These are phyloP conservation scores for Byssochlamys sp. DNA, from an alignment of 2,329 filamentous ascomycete species.

Conservation along the genomic window DNA sequence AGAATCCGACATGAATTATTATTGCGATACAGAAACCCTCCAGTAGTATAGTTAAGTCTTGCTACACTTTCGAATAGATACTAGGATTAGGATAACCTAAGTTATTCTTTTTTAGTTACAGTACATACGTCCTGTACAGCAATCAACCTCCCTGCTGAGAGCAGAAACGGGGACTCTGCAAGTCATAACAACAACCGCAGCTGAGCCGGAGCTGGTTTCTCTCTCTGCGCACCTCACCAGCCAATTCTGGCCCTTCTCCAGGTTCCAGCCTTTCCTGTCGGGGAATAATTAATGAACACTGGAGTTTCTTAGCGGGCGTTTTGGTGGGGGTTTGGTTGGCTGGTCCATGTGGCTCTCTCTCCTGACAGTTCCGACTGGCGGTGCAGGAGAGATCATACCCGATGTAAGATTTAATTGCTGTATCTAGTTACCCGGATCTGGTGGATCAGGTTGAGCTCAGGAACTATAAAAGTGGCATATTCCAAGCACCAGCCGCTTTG, in stretches of 20 bases:
- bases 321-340: background rate
- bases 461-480: background rate
- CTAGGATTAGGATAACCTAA: no score
- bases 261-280: background rate
- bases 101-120: no score
- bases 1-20: no score
- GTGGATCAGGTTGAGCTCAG: background rate
- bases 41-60: no score
- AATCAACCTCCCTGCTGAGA: background rate
- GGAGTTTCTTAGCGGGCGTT: background rate
- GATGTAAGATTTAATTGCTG: background rate
- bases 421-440: background rate
- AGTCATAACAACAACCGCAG: background rate
- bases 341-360: background rate
- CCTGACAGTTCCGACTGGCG: background rate
- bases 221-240: background rate
- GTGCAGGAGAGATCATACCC: background rate
- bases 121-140: no score
- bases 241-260: background rate
- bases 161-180: background rate
- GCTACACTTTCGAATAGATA: no score
- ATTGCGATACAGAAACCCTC: no score
- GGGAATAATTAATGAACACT: background rate
- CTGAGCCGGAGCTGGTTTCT: background rate
- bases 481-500: background rate